Base-by-base conservation (phyloP, 768 basidiomycete genomes). In the Russula griseocarnosa region DNA sequence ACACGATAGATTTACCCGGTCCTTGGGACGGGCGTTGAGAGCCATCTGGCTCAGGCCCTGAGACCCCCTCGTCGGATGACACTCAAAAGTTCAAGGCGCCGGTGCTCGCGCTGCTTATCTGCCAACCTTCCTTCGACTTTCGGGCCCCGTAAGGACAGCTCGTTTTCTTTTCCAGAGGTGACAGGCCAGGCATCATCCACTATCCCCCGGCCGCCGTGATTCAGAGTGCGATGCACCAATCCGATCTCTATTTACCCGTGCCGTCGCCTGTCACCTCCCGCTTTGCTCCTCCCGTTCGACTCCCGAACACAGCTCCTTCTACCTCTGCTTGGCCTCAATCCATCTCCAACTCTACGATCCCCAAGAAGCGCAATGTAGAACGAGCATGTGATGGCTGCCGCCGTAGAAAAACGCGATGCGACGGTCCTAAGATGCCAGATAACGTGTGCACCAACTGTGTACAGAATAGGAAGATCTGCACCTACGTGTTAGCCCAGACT, bases 381-480 rank as follows among this genome's bases (percentile, higher is more conserved):
- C 69, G 74, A 20, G 74, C 74, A 11, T 76, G 74, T 62, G 75
- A 76, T 57, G 73, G 72, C 60, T 75, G 74, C 65, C 71, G 74
- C 13, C 67, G 70, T 32, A 65, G 73, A 56, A 75, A 75, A 60
- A 75, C 73, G 6, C 68, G 71, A 58, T 75, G 75, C 51, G 75
- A 75, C 56, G 74, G 75, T 14, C 71, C 73, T 34, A 68, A 68
- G 60, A 74, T 71, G 72, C 71, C 69, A n/a, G 70, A 71, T 58
- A 73, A 73, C 55, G 67, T 74, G 55, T 78, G 77, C 69, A 73
- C 75, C 40, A 78, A 77, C 65, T 78, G 77, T 69, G 62, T 71
- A 36, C 71, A 71, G 34, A 72, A 70, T 50, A 63, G 70, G 24
- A 63, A 70, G 56, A 60, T 70, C 18, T 78, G 77, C 63, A 76